These are phyloP conservation scores for Ceratocystiopsis brevicomis DNA, from an alignment of 2,329 filamentous ascomycete species.

Conservation along the genomic window DNA sequence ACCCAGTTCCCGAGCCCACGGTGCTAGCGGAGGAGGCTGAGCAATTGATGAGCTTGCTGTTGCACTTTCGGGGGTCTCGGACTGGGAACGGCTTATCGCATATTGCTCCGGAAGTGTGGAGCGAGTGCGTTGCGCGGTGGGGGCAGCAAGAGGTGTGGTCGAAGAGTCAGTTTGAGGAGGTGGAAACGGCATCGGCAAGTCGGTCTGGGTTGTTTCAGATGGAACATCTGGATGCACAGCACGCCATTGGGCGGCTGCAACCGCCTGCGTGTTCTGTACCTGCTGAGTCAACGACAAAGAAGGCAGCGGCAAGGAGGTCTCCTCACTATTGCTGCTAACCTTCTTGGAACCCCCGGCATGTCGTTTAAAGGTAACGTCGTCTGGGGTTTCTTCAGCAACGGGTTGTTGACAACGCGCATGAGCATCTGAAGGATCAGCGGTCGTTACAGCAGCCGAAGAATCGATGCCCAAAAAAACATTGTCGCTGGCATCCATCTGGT, in stretches of 20 bases:
- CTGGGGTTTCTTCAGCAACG: background rate
- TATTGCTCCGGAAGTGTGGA: conserved; percentile 67
- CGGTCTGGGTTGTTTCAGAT: conserved; percentile 25
- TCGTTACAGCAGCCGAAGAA: too few relatives aligned
- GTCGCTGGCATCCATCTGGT: too few relatives aligned
- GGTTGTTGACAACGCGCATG: too few relatives aligned
- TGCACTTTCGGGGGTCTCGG: conserved; percentile 48
- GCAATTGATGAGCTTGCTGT: conserved; percentile 14
- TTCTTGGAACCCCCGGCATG: conserved; percentile 5
- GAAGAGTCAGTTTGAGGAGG: conserved; percentile 44
- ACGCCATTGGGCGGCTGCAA: conserved; percentile 16
- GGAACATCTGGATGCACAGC: background rate
- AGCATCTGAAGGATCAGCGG: too few relatives aligned
- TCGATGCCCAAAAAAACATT: too few relatives aligned
- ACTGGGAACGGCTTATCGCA: conserved; percentile 43
- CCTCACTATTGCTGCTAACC: conserved; percentile 6
- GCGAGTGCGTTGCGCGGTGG: conserved; percentile 66
- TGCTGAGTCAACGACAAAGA: conserved; percentile 62
- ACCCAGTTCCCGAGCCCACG: conserved; percentile 81
- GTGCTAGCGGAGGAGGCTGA: conserved; percentile 56
- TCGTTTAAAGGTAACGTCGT: conserved; percentile 2
- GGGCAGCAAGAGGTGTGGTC: conserved; percentile 65
- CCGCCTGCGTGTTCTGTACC: conserved; percentile 54
- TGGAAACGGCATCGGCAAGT: conserved; percentile 59
- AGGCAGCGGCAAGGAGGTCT: conserved; percentile 13